These are phyloP conservation scores for Seiridium unicorne DNA, from an alignment of 2,329 filamentous ascomycete genomes.

Conservation along the genomic window DNA sequence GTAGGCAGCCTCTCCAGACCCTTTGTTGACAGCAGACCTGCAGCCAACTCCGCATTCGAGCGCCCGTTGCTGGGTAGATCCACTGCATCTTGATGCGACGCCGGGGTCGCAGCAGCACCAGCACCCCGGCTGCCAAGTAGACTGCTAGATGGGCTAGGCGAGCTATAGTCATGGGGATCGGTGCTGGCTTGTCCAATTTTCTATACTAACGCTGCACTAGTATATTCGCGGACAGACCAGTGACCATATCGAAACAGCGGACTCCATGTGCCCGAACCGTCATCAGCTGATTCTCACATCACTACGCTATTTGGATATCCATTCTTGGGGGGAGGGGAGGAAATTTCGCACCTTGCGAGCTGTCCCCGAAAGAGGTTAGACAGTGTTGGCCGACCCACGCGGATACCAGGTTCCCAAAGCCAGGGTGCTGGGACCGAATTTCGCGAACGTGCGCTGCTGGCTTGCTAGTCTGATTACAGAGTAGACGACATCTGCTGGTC, in stretches of 20 bases:
- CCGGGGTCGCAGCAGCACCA: not conserved
- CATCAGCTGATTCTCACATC: not conserved
- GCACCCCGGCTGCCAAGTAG: too few species aligned
- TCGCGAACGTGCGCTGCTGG: not conserved
- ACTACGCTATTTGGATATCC: not conserved
- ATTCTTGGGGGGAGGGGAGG: not conserved
- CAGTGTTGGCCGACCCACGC: not conserved
- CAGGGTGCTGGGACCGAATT: not conserved
- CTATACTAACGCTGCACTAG: not conserved
- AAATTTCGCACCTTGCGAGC: not conserved
- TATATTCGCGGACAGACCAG: not conserved
- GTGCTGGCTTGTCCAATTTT: not conserved
- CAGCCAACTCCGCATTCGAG: too few species aligned
- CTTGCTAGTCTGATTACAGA: not conserved
- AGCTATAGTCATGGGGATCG: not conserved
- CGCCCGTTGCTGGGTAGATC: not conserved
- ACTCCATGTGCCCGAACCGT: not conserved
- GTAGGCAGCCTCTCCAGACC: too few species aligned
- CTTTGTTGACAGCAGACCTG: too few species aligned
- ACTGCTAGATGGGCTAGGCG: not conserved
- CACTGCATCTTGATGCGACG: not conserved
- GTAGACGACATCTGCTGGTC: not conserved
- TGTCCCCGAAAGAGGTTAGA: not conserved
- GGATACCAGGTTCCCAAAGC: constrained; percentile 4
- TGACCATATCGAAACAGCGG: not conserved